These are phyloP conservation scores for Plasmodium coatneyi DNA, from an alignment of 169 alveolate genomes.

Conservation along the genomic window DNA sequence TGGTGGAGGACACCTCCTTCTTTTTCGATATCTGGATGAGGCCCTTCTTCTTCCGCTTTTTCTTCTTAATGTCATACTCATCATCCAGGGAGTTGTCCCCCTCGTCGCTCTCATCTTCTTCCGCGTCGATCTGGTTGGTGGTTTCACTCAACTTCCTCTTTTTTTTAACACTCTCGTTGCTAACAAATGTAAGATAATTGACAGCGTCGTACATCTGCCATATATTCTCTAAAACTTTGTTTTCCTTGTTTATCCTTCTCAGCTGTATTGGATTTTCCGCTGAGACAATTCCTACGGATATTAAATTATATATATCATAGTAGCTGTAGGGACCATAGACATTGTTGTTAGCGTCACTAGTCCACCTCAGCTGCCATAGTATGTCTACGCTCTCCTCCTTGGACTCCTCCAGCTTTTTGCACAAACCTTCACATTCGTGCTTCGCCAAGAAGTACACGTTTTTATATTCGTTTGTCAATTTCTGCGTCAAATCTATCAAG, in stretches of 20 bases:
- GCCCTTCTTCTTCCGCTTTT: slow-evolving; percentile 59
- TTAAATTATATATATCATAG: slow-evolving; percentile 67
- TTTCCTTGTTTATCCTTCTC: slow-evolving; percentile 66
- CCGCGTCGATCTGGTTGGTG: not conserved
- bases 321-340: slow-evolving; percentile 67
- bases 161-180: slow-evolving; percentile 63
- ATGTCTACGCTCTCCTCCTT: slow-evolving; percentile 51
- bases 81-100: slow-evolving; percentile 4
- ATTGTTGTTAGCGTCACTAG: slow-evolving; percentile 42
- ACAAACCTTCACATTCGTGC: slow-evolving; percentile 49
- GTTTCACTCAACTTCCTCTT: slow-evolving; percentile 48
- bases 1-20: not conserved
- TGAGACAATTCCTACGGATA: slow-evolving; percentile 50
- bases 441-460: slow-evolving; percentile 72
- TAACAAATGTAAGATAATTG: slow-evolving; percentile 63
- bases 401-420: slow-evolving; percentile 59
- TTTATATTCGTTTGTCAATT: slow-evolving; percentile 64
- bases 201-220: slow-evolving; percentile 75
- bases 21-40: slow-evolving; percentile 70
- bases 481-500: slow-evolving; percentile 70
- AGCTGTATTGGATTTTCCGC: slow-evolving; percentile 54
- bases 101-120: slow-evolving; percentile 17
- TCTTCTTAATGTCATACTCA: slow-evolving; percentile 45
- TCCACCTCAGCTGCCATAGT: slow-evolving; percentile 69
- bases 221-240: slow-evolving; percentile 53